These are phyloP conservation scores for Erodium chrysanthum DNA, from an alignment of 441 rosid species.

Conservation along the genomic window DNA sequence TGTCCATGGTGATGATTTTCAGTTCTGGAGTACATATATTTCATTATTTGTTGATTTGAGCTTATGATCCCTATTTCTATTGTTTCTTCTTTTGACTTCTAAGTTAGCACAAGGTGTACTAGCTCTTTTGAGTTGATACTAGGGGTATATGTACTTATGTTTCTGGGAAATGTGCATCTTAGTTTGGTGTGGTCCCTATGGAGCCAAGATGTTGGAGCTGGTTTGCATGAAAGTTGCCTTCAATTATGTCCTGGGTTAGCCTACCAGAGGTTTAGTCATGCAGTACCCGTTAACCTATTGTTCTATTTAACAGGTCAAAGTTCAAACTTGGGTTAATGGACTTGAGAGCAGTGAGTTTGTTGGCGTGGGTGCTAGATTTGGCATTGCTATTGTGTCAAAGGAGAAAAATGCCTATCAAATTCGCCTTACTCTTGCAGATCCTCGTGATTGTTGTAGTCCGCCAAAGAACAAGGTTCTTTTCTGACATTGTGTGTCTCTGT, in stretches of 20 bases:
- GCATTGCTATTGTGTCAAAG: conserved; percentile 67
- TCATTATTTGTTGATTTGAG: background rate
- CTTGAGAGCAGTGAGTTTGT: conserved; percentile 82
- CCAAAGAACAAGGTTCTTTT: conserved; percentile 57
- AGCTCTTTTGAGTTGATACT: background rate
- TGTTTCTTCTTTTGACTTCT: background rate
- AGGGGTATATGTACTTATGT: background rate
- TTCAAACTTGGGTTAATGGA: conserved; percentile 86
- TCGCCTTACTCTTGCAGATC: conserved; percentile 64
- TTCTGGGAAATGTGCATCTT: background rate
- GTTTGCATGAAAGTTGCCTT: no score
- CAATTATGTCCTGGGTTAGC: background rate
- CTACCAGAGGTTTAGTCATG: background rate
- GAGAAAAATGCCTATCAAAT: conserved; percentile 82
- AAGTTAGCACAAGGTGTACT: background rate
- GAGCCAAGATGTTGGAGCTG: no score
- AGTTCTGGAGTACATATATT: background rate
- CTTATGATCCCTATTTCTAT: background rate
- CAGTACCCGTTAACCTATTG: background rate
- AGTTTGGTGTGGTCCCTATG: background rate
- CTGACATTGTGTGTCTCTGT: background rate
- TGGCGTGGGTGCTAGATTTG: conserved; percentile 95
- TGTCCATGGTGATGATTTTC: background rate
- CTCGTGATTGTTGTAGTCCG: conserved; percentile 64
- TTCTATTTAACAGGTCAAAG: conserved; percentile 58